Percentiles rank a stretch among this genome's conserved stretches.
These are phyloP conservation scores for Podaxis sp. DNA, from an alignment of 768 basidiomycete species.

Conservation along the genomic window DNA sequence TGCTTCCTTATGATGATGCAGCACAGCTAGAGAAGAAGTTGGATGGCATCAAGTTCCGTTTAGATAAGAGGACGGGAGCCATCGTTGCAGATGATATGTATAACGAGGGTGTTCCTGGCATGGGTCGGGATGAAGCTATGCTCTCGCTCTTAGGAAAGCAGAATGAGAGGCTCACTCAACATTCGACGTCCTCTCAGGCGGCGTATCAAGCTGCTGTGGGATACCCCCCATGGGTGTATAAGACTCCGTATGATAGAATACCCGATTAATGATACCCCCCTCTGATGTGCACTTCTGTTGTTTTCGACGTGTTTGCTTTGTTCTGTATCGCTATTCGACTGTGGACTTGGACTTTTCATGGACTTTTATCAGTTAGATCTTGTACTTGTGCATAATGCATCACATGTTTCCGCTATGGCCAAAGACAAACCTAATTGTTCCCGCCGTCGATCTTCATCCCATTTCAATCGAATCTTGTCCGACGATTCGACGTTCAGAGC, in stretches of 20 bases:
- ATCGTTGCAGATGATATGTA: constrained; percentile 56
- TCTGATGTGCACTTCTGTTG: background rate
- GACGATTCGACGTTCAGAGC: too few relatives aligned
- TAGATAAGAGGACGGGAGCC: constrained; percentile 61
- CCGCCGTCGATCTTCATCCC: too few relatives aligned
- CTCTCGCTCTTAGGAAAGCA: constrained; percentile 32
- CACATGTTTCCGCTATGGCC: too few relatives aligned
- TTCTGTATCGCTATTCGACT: too few relatives aligned
- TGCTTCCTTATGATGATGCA: constrained; percentile 59
- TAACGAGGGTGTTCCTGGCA: constrained; percentile 21
- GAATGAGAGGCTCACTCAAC: constrained; percentile 14
- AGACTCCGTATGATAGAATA: constrained; percentile 1
- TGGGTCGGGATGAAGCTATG: constrained; percentile 39
- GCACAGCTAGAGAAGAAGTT: constrained; percentile 46
- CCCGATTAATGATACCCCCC: background rate
- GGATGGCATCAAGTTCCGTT: constrained; percentile 47
- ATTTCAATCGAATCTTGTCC: too few relatives aligned
- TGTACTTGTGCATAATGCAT: background rate
- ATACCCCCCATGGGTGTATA: constrained; percentile 17
- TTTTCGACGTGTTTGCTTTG: background rate
- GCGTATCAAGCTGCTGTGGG: constrained; percentile 23
- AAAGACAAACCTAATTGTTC: too few relatives aligned
- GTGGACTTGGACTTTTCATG: background rate
- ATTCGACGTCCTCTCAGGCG: constrained; percentile 24
- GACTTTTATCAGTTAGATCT: background rate